Percentiles rank a stretch among this genome's conserved stretches.
phyloP scores from a whole-genome alignment of 164 flowering plant species.

The Annona cherimola region DNA sequence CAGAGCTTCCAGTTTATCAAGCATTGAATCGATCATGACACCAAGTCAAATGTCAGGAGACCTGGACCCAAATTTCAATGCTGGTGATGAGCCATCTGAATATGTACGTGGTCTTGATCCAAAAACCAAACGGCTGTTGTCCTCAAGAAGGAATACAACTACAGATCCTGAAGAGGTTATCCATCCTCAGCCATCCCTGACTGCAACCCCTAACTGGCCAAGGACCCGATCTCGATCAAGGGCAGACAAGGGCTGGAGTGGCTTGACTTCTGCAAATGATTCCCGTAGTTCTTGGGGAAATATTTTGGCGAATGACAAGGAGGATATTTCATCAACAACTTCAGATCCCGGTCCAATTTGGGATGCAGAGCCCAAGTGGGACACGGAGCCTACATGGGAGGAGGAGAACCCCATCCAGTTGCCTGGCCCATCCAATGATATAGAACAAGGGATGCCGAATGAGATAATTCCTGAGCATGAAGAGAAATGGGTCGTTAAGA shows the following conservation, averaged over 20 bases:
- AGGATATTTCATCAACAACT: slow-evolving; percentile 94
- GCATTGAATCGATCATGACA: slow-evolving; percentile 96
- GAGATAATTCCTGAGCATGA: slow-evolving; percentile 39
- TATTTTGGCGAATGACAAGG: slow-evolving; percentile 69
- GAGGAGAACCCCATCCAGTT: slow-evolving; percentile 64
- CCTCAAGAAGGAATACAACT: slow-evolving; percentile 59
- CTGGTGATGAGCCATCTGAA: slow-evolving; percentile 90
- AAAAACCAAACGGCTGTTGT: slow-evolving; percentile 80
- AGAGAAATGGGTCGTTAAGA: slow-evolving; percentile 66
- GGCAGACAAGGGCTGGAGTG: slow-evolving; percentile 79
- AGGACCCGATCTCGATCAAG: slow-evolving; percentile 90
- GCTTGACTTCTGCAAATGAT: slow-evolving; percentile 58
- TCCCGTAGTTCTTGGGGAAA: slow-evolving; percentile 78
- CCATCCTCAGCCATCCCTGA: slow-evolving; percentile 64
- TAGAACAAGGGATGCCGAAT: slow-evolving; percentile 38
- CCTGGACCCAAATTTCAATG: slow-evolving; percentile 66
- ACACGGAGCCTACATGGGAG: slow-evolving; percentile 65
- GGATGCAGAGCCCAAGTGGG: slow-evolving; percentile 99
- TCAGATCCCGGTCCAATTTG: slow-evolving; percentile 99
- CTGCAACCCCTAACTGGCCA: slow-evolving; percentile 87
- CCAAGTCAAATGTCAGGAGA: slow-evolving; percentile 91
- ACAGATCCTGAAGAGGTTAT: slow-evolving; percentile 79
- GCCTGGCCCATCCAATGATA: slow-evolving; percentile 58
- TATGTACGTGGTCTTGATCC: slow-evolving; percentile 89
- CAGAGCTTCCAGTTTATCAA: slow-evolving; percentile 94